Evolutionary conservation across 2,329 filamentous ascomycete species (phyloP).

Genomic region (Pestalotiopsis sp.): DNA sequence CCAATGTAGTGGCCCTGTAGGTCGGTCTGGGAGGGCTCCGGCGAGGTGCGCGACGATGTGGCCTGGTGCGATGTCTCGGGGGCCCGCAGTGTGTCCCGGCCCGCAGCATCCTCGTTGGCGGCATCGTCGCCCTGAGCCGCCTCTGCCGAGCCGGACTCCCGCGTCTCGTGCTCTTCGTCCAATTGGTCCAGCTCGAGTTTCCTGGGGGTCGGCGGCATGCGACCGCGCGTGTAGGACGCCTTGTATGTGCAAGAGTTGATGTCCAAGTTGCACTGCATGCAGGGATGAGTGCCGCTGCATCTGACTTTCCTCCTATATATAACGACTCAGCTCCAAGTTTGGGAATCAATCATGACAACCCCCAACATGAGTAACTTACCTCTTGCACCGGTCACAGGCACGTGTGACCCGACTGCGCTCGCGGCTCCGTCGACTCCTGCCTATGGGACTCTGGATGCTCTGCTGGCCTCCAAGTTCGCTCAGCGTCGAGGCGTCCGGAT

Average conservation of each 20-base stretch:
- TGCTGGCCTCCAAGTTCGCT: background rate
- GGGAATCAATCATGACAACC: background rate
- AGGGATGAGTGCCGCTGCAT: conserved; percentile 42
- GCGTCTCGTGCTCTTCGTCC: background rate
- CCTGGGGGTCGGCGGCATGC: background rate
- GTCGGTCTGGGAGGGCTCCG: conserved; percentile 47
- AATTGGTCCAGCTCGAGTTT: background rate
- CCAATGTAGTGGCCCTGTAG: conserved; percentile 50
- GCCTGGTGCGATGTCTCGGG: background rate
- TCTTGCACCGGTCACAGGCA: conserved; percentile 51
- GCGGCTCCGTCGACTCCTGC: conserved; percentile 18
- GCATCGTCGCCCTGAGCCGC: background rate
- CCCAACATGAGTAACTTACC: conserved; percentile 30
- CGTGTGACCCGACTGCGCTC: conserved; percentile 46
- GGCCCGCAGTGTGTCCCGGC: background rate
- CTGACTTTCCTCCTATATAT: conserved; percentile 37
- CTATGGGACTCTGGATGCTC: background rate
- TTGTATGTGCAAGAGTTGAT: conserved; percentile 47
- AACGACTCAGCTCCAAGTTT: background rate
- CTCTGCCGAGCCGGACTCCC: background rate
- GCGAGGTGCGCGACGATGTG: conserved; percentile 39
- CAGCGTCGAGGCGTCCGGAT: no score
- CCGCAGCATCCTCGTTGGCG: background rate
- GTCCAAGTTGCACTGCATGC: conserved; percentile 34
- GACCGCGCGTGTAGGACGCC: conserved; percentile 49